A percentile compares a stretch with the other conserved stretches of the same genome.
Evolutionary conservation across 2,329 filamentous ascomycete genomes (phyloP).

Genomic region (Colletotrichum kahawae): DNA sequence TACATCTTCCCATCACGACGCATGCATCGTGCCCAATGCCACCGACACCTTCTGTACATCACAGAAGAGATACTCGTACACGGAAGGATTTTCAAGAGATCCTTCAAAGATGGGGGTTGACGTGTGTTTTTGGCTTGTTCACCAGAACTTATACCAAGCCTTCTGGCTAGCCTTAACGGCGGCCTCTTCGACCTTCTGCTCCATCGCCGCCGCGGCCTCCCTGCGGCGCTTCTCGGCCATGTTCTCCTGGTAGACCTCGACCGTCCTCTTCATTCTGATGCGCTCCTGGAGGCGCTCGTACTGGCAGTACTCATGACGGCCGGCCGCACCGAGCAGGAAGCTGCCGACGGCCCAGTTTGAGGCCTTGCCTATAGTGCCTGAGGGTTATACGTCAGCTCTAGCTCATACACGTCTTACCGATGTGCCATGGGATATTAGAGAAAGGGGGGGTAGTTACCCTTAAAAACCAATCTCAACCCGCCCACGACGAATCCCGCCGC

Average conservation of each 20-base stretch:
- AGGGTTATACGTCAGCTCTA: background rate
- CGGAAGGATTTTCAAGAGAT: background rate
- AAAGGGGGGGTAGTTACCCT: conserved; percentile 61
- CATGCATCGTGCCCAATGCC: background rate
- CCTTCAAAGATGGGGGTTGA: background rate
- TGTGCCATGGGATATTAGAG: accelerated
- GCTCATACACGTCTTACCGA: background rate
- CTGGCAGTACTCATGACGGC: conserved; percentile 85
- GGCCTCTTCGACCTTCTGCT: conserved; percentile 36
- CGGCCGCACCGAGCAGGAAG: conserved; percentile 73
- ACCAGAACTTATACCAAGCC: conserved; percentile 66
- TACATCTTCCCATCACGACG: background rate
- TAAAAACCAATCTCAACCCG: conserved; percentile 73
- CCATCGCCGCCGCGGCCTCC: conserved; percentile 44
- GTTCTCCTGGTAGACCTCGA: conserved; percentile 65
- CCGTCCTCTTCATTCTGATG: conserved; percentile 82
- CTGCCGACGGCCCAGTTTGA: conserved; percentile 86
- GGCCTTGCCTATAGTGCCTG: conserved; percentile 58
- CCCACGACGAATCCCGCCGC: conserved; percentile 78
- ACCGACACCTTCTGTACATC: background rate
- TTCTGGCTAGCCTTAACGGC: conserved; percentile 34
- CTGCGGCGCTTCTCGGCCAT: conserved; percentile 43
- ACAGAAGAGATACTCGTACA: background rate
- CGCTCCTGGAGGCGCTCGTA: conserved; percentile 75
- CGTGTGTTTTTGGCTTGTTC: background rate